Evolutionary conservation across 768 basidiomycete species (phyloP).

Genomic region (Lentinula raphanica): DNA sequence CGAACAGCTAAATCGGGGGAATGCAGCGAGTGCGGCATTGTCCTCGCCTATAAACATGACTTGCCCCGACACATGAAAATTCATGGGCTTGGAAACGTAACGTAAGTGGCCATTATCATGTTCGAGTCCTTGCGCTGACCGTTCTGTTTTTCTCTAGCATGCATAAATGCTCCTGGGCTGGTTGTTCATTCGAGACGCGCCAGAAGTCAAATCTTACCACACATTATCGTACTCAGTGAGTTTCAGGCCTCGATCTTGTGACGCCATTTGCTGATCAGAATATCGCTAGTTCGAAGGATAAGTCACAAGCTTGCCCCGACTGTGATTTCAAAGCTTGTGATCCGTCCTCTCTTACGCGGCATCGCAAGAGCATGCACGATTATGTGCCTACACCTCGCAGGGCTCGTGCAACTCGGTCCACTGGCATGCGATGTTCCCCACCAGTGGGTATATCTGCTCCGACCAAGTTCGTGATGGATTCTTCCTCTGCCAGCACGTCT

Average conservation of each 20-base stretch:
- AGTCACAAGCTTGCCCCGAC: not conserved
- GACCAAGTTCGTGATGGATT: not conserved
- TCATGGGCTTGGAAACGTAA: not conserved
- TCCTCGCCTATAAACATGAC: not conserved
- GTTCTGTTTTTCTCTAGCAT: not conserved
- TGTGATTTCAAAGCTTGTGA: not conserved
- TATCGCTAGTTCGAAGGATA: not conserved
- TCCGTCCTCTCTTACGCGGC: conserved; percentile 1
- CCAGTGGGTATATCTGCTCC: not conserved
- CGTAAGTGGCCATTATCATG: not conserved
- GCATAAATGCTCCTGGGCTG: not conserved
- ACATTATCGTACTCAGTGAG: not conserved
- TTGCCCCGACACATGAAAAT: not conserved
- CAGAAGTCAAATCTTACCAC: conserved; percentile 1
- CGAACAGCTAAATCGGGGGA: not conserved
- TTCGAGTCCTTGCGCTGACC: not conserved
- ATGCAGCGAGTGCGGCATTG: not conserved
- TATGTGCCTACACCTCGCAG: conserved; percentile 1
- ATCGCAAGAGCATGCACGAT: not conserved
- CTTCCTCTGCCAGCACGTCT: not conserved
- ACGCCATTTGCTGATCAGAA: not conserved
- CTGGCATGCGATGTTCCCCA: too few species aligned
- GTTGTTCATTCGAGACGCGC: not conserved
- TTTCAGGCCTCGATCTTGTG: not conserved
- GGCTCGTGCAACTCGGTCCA: not conserved